Conservation (phyloP, 768 basidiomycete genomes). For the Psilocybe sp. region DNA sequence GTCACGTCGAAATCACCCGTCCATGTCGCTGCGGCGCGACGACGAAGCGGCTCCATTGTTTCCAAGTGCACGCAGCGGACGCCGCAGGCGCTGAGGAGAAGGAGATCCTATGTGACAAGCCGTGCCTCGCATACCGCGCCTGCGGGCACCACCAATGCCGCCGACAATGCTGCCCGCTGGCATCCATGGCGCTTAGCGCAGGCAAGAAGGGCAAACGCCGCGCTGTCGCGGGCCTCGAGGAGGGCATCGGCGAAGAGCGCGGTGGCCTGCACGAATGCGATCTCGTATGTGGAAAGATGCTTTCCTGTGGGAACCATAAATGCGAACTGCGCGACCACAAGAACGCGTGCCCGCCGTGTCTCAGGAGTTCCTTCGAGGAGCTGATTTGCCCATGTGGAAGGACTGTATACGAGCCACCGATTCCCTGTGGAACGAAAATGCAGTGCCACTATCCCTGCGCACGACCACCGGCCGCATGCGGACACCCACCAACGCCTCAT, state of each 20-base stretch:
- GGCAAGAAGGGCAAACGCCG: constrained; percentile 64
- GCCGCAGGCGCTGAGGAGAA: constrained; percentile 27
- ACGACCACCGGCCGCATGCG: constrained; percentile 67
- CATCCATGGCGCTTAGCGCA: constrained; percentile 45
- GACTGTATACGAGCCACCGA: constrained; percentile 86
- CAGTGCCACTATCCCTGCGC: constrained; percentile 80
- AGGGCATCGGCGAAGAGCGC: constrained; percentile 50
- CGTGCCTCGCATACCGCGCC: constrained; percentile 72
- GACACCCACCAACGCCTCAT: constrained; percentile 77
- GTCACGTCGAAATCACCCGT: constrained; percentile 61
- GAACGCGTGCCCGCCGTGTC: constrained; percentile 78
- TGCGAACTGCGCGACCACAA: constrained; percentile 83
- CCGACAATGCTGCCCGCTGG: constrained; percentile 86
- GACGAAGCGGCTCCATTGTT: constrained; percentile 54
- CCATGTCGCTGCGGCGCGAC: constrained; percentile 88
- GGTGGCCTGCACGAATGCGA: constrained; percentile 84
- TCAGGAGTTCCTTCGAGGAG: constrained; percentile 92
- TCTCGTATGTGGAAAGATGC: constrained; percentile 68
- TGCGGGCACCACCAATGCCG: constrained; percentile 89
- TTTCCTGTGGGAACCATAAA: constrained; percentile 73
- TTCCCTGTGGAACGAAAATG: constrained; percentile 82
- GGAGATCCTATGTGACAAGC: constrained; percentile 77
- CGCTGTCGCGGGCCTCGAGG: constrained; percentile 19
- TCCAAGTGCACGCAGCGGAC: constrained; percentile 34
- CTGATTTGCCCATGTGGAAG: constrained; percentile 80